phyloP scores from a whole-genome alignment of 2,329 filamentous ascomycete genomes.

The Pseudogymnoascus sp. region DNA sequence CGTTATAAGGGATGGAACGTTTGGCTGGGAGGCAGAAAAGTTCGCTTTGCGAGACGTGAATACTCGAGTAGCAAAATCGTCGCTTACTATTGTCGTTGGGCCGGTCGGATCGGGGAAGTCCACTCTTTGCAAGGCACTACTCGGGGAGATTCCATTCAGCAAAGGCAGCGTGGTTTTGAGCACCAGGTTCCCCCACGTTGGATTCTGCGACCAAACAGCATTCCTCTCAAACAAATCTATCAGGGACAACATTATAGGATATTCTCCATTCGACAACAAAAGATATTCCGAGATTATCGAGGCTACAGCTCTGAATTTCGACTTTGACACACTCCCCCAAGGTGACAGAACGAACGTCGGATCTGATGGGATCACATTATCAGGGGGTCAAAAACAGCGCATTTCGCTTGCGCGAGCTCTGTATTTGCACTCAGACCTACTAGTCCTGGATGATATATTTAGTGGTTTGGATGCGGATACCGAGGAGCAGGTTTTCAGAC shows the following conservation, averaged over 20 bases:
- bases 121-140: constrained; percentile 29
- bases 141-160: constrained; percentile 29
- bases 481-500: constrained; percentile 16
- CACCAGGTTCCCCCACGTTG: constrained; percentile 21
- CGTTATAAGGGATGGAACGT: constrained; percentile 19
- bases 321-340: constrained; percentile 19
- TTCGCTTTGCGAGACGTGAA: constrained; percentile 19
- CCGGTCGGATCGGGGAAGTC: constrained; percentile 30
- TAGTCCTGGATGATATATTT: constrained; percentile 23
- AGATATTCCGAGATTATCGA: constrained; percentile 23
- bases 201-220: constrained; percentile 38
- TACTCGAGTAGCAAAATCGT: constrained; percentile 14
- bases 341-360: constrained; percentile 25
- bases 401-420: constrained; percentile 18
- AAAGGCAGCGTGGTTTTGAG: constrained; percentile 21
- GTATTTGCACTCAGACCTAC: constrained; percentile 12
- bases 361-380: constrained; percentile 15
- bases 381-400: constrained; percentile 17
- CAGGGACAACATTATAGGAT: constrained; percentile 33
- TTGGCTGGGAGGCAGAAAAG: constrained; percentile 25
- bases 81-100: constrained; percentile 25
- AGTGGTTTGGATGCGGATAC: constrained; percentile 23
- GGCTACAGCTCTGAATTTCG: constrained; percentile 19
- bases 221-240: constrained; percentile 38
- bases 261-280: constrained; percentile 20